A percentile compares a stretch with the other conserved stretches of the same genome.
These are phyloP conservation scores for Jamesozyma spencerorum DNA, from an alignment of 805 yeast species.

Conservation along the genomic window DNA sequence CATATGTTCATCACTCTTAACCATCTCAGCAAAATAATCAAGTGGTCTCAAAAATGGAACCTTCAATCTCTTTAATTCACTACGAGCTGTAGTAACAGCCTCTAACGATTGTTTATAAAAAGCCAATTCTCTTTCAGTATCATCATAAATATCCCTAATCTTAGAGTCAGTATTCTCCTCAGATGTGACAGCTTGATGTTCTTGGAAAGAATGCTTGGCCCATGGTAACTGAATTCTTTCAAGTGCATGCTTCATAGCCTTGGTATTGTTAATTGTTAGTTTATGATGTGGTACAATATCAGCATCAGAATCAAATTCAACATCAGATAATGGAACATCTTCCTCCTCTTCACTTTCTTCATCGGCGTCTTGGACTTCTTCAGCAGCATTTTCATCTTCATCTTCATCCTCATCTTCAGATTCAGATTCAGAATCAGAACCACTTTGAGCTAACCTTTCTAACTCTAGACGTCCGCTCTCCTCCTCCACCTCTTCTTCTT, in stretches of 20 bases:
- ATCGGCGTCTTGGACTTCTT: constrained; percentile 35
- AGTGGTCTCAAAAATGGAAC: constrained; percentile 87
- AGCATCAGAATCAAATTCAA: constrained; percentile 86
- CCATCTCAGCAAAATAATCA: constrained; percentile 98
- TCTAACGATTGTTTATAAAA: constrained; percentile 90
- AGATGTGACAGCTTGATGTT: constrained; percentile 69
- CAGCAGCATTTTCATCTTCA: constrained; percentile 31
- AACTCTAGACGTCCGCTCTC: constrained; percentile 38
- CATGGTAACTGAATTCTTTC: constrained; percentile 55
- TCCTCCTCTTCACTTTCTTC: constrained; percentile 63
- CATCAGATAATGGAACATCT: constrained; percentile 83
- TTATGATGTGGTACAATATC: constrained; percentile 90
- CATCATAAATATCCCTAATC: constrained; percentile 85
- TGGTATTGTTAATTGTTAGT: constrained; percentile 74
- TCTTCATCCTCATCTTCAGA: constrained; percentile 27
- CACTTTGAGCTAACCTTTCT: constrained; percentile 49
- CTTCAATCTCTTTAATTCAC: constrained; percentile 53
- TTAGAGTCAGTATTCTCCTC: constrained; percentile 50
- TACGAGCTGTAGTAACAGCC: constrained; percentile 68
- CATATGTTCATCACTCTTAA: constrained; percentile 96
- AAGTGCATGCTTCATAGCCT: constrained; percentile 68
- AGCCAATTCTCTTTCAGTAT: constrained; percentile 89
- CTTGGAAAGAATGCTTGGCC: constrained; percentile 63
- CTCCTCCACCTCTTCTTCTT: constrained; percentile 29
- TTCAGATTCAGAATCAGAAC: constrained; percentile 33